These are phyloP conservation scores for Pythium monospermum DNA, from an alignment of 352 stramenopile genomes.

Conservation along the genomic window DNA sequence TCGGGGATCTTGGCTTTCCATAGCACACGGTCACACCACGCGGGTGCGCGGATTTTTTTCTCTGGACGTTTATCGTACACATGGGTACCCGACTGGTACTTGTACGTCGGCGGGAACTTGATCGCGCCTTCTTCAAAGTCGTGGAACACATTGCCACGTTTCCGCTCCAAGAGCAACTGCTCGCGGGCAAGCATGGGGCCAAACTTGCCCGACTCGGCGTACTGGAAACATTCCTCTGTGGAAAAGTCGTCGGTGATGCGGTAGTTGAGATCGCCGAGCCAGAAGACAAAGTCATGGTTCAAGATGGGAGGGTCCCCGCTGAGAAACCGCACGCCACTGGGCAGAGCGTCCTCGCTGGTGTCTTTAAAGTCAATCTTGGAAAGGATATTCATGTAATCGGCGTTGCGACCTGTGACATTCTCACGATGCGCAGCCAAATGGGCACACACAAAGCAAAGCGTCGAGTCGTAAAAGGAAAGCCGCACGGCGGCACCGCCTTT, in stretches of 20 bases:
- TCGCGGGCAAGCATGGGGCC: slow-evolving; percentile 39
- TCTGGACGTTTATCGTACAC: slow-evolving; percentile 96
- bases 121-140: slow-evolving; percentile 90
- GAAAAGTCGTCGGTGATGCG: slow-evolving; percentile 77
- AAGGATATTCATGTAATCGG: slow-evolving; percentile 98
- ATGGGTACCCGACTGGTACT: slow-evolving; percentile 95
- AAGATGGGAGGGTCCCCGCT: slow-evolving; percentile 72
- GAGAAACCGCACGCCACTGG: slow-evolving; percentile 31
- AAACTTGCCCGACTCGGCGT: slow-evolving; percentile 37
- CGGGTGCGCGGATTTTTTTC: slow-evolving; percentile 98
- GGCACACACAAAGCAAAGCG: slow-evolving; percentile 97
- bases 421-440: slow-evolving; percentile 98
- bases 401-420: slow-evolving; percentile 96
- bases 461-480: slow-evolving; percentile 96
- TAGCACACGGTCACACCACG: slow-evolving; percentile 92
- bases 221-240: slow-evolving; percentile 70
- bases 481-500: slow-evolving; percentile 97
- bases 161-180: slow-evolving; percentile 68
- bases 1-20: slow-evolving; percentile 62
- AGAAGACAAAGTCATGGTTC: slow-evolving; percentile 99
- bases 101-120: slow-evolving; percentile 96
- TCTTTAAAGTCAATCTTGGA: slow-evolving; percentile 93
- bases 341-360: slow-evolving; percentile 18
- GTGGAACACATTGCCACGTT: slow-evolving; percentile 70
- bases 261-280: slow-evolving; percentile 92